phyloP scores from a whole-genome alignment of 2,329 filamentous ascomycete genomes.

The Cephalotrichum gorgonifer region DNA sequence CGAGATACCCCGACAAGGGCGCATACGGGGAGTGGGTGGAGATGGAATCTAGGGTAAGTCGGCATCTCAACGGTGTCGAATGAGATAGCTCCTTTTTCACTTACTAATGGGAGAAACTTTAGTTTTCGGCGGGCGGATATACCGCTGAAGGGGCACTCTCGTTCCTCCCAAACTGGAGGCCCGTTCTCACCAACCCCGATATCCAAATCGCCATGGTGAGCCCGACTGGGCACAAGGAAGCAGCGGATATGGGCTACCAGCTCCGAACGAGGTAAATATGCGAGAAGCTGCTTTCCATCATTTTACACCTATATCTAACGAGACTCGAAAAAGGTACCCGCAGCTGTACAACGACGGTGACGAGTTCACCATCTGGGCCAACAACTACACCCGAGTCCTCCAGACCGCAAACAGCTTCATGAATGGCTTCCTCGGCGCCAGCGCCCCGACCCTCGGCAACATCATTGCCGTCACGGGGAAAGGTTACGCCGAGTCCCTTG shows the following conservation, averaged over 20 bases:
- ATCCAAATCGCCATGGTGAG: conserved; percentile 49
- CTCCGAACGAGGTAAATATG: conserved; percentile 30
- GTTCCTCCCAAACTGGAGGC: conserved; percentile 49
- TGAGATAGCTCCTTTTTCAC: background rate
- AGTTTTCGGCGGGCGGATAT: conserved; percentile 45
- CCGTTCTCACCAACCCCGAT: conserved; percentile 41
- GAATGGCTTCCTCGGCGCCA: conserved; percentile 48
- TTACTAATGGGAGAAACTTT: background rate
- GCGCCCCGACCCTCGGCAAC: conserved; percentile 39
- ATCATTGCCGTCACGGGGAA: conserved; percentile 48
- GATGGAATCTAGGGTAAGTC: conserved; percentile 29
- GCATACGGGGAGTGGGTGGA: conserved; percentile 48
- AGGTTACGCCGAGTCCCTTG: conserved; percentile 38
- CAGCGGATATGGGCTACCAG: conserved; percentile 42
- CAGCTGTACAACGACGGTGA: conserved; percentile 38
- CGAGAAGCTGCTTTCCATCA: no score
- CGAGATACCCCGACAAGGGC: conserved; percentile 49
- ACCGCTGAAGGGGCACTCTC: conserved; percentile 38
- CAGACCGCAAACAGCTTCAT: conserved; percentile 53
- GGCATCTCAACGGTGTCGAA: background rate
- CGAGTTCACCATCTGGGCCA: conserved; percentile 51
- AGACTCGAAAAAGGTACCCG: conserved; percentile 22
- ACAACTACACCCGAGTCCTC: conserved; percentile 53
- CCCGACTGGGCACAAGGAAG: conserved; percentile 53
- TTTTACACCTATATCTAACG: background rate